phyloP scores from a whole-genome alignment of 257 asterid species.

The Solanum rostratum region DNA sequence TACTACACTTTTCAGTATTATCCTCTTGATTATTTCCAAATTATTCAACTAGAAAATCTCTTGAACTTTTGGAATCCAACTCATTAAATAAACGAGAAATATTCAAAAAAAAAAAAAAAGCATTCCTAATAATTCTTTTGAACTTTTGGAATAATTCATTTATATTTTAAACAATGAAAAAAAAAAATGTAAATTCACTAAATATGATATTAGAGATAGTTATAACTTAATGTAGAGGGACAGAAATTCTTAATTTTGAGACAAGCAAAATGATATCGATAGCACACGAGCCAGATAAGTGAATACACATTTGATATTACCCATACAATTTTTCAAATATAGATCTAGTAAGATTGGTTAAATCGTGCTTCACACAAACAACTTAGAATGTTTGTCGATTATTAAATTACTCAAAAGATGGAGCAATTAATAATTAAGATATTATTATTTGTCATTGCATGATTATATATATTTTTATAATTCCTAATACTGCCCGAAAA shows the following conservation, averaged over 20 bases:
- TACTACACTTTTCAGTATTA: no score
- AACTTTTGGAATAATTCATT: neutral
- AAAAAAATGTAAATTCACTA: no score
- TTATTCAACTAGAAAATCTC: no score
- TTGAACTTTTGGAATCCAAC: no score
- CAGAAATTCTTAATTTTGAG: neutral
- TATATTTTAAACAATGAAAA: no score
- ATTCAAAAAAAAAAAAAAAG: no score
- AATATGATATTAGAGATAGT: neutral
- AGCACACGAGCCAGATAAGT: neutral
- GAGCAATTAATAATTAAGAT: neutral
- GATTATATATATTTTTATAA: neutral
- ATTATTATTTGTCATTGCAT: neutral
- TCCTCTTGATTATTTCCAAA: neutral
- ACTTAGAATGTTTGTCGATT: neutral
- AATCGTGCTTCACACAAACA: neutral
- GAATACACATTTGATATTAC: neutral
- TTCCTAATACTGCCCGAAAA: neutral
- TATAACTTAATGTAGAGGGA: neutral
- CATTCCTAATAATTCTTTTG: neutral
- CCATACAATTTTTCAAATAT: neutral
- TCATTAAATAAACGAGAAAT: neutral
- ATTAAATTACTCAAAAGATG: neutral
- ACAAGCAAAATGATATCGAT: neutral
- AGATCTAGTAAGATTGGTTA: neutral